These are phyloP conservation scores for Exophiala viscosa DNA, from an alignment of 2,329 filamentous ascomycete genomes.

Conservation along the genomic window DNA sequence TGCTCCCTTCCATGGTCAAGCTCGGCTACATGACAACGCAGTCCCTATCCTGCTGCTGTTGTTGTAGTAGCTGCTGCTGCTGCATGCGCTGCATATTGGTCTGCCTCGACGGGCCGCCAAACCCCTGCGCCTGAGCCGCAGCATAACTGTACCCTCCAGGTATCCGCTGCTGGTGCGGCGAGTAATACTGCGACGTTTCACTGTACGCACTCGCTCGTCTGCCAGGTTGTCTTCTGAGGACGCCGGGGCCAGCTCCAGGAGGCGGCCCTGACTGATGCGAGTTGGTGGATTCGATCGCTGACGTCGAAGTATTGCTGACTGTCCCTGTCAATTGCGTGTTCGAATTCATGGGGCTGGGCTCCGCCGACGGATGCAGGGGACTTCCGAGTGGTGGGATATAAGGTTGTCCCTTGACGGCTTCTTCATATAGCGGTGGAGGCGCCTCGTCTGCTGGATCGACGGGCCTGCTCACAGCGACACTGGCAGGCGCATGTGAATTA, in stretches of 20 bases:
- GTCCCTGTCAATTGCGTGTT: conserved; percentile 23
- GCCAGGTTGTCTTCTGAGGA: conserved; percentile 9
- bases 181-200: conserved; percentile 16
- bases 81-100: conserved; percentile 2
- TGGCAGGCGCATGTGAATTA: conserved; percentile 25
- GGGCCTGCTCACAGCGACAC: conserved; percentile 25
- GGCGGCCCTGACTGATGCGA: conserved; percentile 23
- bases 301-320: conserved; percentile 15
- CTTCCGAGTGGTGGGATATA: conserved; percentile 52
- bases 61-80: no score
- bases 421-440: conserved; percentile 62
- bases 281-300: conserved; percentile 1
- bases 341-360: conserved; percentile 20
- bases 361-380: conserved; percentile 38
- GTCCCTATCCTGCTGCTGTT: conserved; percentile 13
- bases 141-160: background rate
- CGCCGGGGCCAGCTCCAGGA: conserved; percentile 2
- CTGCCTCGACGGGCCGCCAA: background rate
- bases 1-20: no score
- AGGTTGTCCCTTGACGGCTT: conserved; percentile 55
- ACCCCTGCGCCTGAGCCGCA: conserved; percentile 2
- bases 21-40: conserved; percentile 23
- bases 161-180: conserved; percentile 2
- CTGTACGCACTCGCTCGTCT: conserved; percentile 20
- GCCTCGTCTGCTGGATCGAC: conserved; percentile 45